Percentiles rank a stretch among this genome's conserved stretches.
Evolutionary conservation across 2,329 filamentous ascomycete genomes (phyloP).

Genomic region (Penicillium rolfsii): DNA sequence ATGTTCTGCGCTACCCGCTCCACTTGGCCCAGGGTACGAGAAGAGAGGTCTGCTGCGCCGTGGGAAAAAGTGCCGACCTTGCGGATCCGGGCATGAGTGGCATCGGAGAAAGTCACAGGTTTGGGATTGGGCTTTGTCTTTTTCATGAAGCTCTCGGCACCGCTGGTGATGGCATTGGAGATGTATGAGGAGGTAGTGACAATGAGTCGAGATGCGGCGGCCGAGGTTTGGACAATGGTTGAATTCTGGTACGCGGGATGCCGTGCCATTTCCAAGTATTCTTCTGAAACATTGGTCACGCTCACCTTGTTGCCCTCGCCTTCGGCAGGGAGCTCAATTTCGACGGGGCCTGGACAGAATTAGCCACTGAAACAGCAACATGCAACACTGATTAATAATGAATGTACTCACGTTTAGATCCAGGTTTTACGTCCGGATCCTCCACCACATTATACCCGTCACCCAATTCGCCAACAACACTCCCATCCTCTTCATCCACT

Average conservation of each 20-base stretch:
- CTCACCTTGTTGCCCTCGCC: slow-evolving; percentile 52
- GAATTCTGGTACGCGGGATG: slow-evolving; percentile 94
- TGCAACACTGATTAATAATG: neutral
- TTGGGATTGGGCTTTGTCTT: slow-evolving; percentile 76
- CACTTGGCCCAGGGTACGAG: slow-evolving; percentile 85
- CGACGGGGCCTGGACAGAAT: slow-evolving; percentile 48
- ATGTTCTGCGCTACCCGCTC: slow-evolving; percentile 85
- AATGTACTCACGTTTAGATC: slow-evolving; percentile 77
- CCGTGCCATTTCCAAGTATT: slow-evolving; percentile 73
- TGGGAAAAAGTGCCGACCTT: slow-evolving; percentile 87
- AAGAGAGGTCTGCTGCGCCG: slow-evolving; percentile 75
- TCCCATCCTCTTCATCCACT: slow-evolving; percentile 93
- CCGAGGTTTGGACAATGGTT: slow-evolving; percentile 81
- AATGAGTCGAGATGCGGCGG: slow-evolving; percentile 85
- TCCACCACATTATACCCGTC: slow-evolving; percentile 82
- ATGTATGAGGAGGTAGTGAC: slow-evolving; percentile 83
- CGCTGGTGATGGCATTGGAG: slow-evolving; percentile 73
- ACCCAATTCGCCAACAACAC: slow-evolving; percentile 87
- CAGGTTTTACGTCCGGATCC: slow-evolving; percentile 72
- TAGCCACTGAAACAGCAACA: slow-evolving; percentile 7
- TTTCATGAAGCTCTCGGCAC: slow-evolving; percentile 78
- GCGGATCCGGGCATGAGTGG: slow-evolving; percentile 81
- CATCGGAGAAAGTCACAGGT: slow-evolving; percentile 83
- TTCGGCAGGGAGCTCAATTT: slow-evolving; percentile 52
- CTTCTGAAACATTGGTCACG: slow-evolving; percentile 53